Percentiles rank a stretch among this genome's conserved stretches.
These are phyloP conservation scores for Globisporangium cederbergense DNA, from an alignment of 352 stramenopile species.

Conservation along the genomic window DNA sequence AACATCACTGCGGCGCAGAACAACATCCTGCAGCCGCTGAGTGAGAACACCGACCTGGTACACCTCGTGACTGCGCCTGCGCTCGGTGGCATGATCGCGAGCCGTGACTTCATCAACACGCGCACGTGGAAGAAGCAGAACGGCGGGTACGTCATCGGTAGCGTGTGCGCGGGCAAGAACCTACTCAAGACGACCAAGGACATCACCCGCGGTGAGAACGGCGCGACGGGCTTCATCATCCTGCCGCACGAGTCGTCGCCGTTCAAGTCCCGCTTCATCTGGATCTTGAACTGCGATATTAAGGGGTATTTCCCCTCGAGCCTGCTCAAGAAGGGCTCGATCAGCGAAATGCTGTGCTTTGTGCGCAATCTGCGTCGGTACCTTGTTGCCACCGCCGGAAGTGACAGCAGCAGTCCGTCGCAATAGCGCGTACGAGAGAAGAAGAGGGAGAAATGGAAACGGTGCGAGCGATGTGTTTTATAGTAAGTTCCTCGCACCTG, in stretches of 20 bases:
- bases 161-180: constrained; percentile 63
- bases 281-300: constrained; percentile 84
- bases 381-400: constrained; percentile 48
- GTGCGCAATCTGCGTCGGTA: constrained; percentile 75
- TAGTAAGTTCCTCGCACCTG: constrained; percentile 12
- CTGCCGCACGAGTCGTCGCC: constrained; percentile 66
- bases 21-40: constrained; percentile 64
- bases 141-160: constrained; percentile 69
- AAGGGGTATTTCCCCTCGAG: constrained; percentile 82
- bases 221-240: constrained; percentile 70
- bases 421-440: constrained; percentile 5
- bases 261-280: constrained; percentile 77
- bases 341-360: constrained; percentile 77
- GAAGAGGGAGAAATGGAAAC: not conserved
- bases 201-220: constrained; percentile 76
- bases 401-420: constrained; percentile 25
- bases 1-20: constrained; percentile 78
- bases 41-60: constrained; percentile 69
- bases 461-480: constrained; percentile 3
- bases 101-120: constrained; percentile 79
- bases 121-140: constrained; percentile 70
- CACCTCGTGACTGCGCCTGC: constrained; percentile 65
- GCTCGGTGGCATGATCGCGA: constrained; percentile 72
- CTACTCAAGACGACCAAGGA: constrained; percentile 66
- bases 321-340: constrained; percentile 75